Base-by-base conservation (phyloP, 148 eudicot species). In the Chenopodium quinoa region DNA sequence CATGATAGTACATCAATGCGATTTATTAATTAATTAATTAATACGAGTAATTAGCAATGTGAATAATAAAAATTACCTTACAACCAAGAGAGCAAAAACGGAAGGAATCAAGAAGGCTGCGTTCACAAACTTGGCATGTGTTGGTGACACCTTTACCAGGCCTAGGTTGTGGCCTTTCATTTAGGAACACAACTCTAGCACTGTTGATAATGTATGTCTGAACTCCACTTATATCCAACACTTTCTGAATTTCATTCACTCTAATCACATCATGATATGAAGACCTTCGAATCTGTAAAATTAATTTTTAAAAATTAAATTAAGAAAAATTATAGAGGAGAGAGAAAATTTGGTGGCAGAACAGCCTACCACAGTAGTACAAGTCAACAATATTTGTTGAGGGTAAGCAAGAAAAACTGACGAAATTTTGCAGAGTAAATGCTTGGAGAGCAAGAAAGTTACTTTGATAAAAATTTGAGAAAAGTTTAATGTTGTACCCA, bases 251-350 rank as follows among this genome's bases (percentile, higher is more conserved):
- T 85, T 95, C 98, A 4, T 83, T 77, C 9, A 93, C 98, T 78
- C 97, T 87, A n/a, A 93, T 91, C 85, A 95, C 98, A 85, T 95
- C 97, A 85, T 95, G 98, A 89, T 95, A 95, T 0, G 97, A 93
- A 20, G 98, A 95, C 83, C 98, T 90, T 64, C 98, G 81, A 83
- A 95, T 95, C 98, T 95, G 89, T 50, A 66, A 62, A 70, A 56
- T n/a, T n/a, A n/a, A n/a, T n/a, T n/a, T n/a, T n/a, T 50, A 66
- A 62, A 70, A 56, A 9, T 10, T 27, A 13, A 44, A 60, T 71
- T 52, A 44, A 10, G 16, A 52, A 52, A 10, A 54, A 22, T 52
- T 29, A 40, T n/a, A 22, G 5, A 62, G 4, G 58, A 1, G 46
- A 2, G 79, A 81, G 73, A 64, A 63, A 5, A 75, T 37, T 56